Evolutionary conservation across 441 rosid genomes (phyloP).

Genomic region (Macaranga tanarius): DNA sequence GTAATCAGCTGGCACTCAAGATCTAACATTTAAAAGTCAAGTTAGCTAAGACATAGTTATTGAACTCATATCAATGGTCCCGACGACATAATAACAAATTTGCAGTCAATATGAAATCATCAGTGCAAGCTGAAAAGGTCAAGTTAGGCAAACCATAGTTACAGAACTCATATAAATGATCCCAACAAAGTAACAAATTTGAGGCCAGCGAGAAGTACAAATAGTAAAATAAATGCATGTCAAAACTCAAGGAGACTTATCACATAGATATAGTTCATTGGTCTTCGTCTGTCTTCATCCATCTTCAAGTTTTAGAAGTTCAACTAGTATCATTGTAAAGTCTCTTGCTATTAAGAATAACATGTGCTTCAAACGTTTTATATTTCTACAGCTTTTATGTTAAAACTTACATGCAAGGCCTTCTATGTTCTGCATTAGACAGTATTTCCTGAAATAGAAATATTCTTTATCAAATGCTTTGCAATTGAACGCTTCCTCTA

Average conservation of each 20-base stretch:
- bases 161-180: background rate
- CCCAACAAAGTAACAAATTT: conserved; percentile 6
- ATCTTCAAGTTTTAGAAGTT: conserved; percentile 1
- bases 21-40: background rate
- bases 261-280: background rate
- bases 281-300: background rate
- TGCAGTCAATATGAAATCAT: background rate
- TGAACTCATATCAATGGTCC: background rate
- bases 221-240: background rate
- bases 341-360: background rate
- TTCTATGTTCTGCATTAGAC: background rate
- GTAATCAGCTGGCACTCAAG: background rate
- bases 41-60: background rate
- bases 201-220: background rate
- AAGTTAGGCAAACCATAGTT: background rate
- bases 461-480: background rate
- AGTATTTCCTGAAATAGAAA: background rate
- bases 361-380: background rate
- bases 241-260: background rate
- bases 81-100: background rate
- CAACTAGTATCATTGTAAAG: background rate
- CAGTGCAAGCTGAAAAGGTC: background rate
- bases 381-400: background rate
- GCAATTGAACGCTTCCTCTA: background rate
- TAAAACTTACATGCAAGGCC: background rate